Evolutionary conservation across 2,329 filamentous ascomycete genomes (phyloP).

Genomic region (Cordyceps militaris): DNA sequence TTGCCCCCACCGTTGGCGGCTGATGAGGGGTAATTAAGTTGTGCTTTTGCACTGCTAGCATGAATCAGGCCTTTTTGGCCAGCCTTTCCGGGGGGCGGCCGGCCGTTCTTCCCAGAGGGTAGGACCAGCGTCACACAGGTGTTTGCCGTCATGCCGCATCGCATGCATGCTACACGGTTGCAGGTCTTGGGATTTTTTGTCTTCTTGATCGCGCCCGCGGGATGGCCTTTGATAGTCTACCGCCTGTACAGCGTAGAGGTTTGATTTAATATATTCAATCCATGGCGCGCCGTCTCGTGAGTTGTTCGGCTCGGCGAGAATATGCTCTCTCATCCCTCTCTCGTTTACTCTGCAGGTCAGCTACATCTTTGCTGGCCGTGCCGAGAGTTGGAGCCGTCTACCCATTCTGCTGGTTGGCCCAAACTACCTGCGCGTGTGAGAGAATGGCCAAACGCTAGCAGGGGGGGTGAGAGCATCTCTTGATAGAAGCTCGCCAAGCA

Average conservation of each 20-base stretch:
- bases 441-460: not conserved
- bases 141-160: constrained; percentile 1
- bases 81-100: not conserved
- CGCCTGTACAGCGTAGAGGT: not conserved
- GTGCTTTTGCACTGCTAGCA: not conserved
- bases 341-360: not conserved
- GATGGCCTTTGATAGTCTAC: too few species aligned
- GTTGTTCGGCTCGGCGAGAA: not conserved
- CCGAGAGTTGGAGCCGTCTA: not conserved
- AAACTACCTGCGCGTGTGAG: not conserved
- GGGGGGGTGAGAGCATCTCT: not conserved
- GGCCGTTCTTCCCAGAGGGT: too few species aligned
- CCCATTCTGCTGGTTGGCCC: not conserved
- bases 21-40: not conserved
- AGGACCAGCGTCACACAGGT: not conserved
- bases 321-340: not conserved
- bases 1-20: not conserved
- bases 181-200: not conserved
- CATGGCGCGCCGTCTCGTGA: not conserved
- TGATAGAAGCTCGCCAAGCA: not conserved
- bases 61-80: not conserved
- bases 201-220: not conserved
- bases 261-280: not conserved
- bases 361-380: not conserved
- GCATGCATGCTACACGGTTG: not conserved